Conservation (phyloP, 1,284 basidiomycete species). For the Ustilago sp. region DNA sequence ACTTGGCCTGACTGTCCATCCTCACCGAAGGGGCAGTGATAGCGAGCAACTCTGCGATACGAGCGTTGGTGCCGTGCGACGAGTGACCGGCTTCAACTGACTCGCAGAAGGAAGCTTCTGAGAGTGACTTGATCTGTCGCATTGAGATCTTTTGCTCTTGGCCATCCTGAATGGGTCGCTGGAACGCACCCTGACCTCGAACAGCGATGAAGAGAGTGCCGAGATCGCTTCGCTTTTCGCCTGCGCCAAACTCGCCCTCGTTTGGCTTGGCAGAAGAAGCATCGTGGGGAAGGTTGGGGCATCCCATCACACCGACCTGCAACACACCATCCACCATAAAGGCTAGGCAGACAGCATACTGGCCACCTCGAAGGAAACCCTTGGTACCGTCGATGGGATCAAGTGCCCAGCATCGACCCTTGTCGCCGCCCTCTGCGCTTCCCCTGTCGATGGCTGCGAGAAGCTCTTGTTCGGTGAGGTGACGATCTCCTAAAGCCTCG, state of each 20-base stretch:
- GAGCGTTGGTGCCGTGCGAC: conserved; percentile 82
- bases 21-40: conserved; percentile 79
- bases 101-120: conserved; percentile 82
- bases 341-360: conserved; percentile 96
- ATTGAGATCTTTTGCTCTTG: conserved; percentile 57
- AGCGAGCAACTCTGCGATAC: conserved; percentile 79
- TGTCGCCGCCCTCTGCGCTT: conserved; percentile 79
- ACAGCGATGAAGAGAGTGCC: conserved; percentile 66
- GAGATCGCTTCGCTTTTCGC: conserved; percentile 50
- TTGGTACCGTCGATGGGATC: conserved; percentile 94
- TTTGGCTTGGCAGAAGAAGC: conserved; percentile 70
- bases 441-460: conserved; percentile 89
- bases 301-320: conserved; percentile 84
- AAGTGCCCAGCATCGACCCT: conserved; percentile 86
- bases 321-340: conserved; percentile 87
- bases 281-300: conserved; percentile 81
- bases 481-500: conserved; percentile 70
- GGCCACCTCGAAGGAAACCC: conserved; percentile 94
- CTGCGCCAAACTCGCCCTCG: conserved; percentile 63
- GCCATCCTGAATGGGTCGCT: conserved; percentile 56
- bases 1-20: conserved; percentile 99
- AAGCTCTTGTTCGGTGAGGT: conserved; percentile 73
- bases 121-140: conserved; percentile 67
- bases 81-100: conserved; percentile 93
- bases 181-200: conserved; percentile 63